Evolutionary conservation across 495 filamentous ascomycete genomes (phyloP).

Genomic region (Tuber umbilicatum): DNA sequence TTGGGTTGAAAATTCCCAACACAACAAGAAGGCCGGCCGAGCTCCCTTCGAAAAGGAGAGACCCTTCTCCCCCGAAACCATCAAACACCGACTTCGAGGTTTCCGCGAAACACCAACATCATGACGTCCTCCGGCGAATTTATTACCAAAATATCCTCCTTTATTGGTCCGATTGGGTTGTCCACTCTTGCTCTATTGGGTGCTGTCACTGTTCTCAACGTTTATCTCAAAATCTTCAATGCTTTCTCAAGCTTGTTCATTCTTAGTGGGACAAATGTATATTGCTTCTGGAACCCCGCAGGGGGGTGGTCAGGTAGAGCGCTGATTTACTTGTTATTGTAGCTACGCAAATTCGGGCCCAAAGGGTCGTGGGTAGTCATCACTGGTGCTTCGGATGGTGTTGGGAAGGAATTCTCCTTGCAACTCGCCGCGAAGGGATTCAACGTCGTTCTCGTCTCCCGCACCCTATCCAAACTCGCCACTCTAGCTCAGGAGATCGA

Average conservation of each 20-base stretch:
- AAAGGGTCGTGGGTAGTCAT: slow-evolving; percentile 92
- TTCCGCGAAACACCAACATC: background rate
- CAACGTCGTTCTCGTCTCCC: slow-evolving; percentile 88
- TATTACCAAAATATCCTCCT: slow-evolving; percentile 20
- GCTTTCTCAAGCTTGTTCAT: slow-evolving; percentile 66
- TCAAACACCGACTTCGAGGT: background rate
- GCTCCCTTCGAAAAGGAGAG: background rate
- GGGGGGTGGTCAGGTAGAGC: background rate
- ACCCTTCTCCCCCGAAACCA: background rate
- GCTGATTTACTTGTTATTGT: slow-evolving; percentile 13
- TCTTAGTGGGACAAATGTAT: slow-evolving; percentile 56
- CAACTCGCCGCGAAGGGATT: slow-evolving; percentile 87
- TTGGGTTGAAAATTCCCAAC: slow-evolving; percentile 5
- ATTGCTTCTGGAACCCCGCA: slow-evolving; percentile 21
- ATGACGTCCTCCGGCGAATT: slow-evolving; percentile 25
- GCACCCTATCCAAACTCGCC: slow-evolving; percentile 82
- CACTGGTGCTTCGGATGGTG: slow-evolving; percentile 91
- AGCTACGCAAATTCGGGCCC: slow-evolving; percentile 86
- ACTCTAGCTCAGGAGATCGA: slow-evolving; percentile 68
- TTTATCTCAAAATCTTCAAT: slow-evolving; percentile 27
- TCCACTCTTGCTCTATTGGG: slow-evolving; percentile 30
- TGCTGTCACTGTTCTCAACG: slow-evolving; percentile 27
- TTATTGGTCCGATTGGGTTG: slow-evolving; percentile 25
- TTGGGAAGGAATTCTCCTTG: slow-evolving; percentile 91
- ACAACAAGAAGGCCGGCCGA: background rate